Evolutionary conservation across 371 early-diverging fungal genomes (phyloP).

Genomic region (Umbelopsis sp.): DNA sequence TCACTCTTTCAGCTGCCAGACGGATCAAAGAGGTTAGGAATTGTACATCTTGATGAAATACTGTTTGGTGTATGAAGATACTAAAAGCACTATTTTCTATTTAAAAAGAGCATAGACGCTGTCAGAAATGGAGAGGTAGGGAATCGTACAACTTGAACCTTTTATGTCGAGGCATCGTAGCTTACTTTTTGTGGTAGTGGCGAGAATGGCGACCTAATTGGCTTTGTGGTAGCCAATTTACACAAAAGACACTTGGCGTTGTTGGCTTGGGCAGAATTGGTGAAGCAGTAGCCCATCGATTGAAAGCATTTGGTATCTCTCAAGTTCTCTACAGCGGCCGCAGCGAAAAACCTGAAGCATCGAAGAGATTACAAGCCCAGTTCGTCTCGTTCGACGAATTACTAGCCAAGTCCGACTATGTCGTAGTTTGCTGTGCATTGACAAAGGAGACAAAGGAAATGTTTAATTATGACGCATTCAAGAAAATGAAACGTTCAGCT

Average conservation of each 20-base stretch:
- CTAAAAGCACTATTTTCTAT: neutral
- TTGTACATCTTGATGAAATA: neutral
- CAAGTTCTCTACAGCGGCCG: conserved; percentile 62
- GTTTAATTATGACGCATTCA: conserved; percentile 68
- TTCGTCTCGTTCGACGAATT: conserved; percentile 59
- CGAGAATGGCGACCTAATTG: conserved; percentile 71
- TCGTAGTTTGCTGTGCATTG: conserved; percentile 77
- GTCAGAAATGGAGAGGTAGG: conserved; percentile 55
- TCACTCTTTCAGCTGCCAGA: conserved; percentile 77
- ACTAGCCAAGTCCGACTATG: conserved; percentile 68
- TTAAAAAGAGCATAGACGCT: conserved; percentile 45
- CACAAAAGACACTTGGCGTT: conserved; percentile 80
- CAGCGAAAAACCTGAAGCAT: conserved; percentile 40
- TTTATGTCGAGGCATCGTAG: too few species aligned
- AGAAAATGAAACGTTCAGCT: conserved; percentile 69
- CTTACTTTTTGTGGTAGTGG: conserved; percentile 45
- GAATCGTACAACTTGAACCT: neutral
- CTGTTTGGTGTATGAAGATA: neutral
- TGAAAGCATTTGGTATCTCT: conserved; percentile 71
- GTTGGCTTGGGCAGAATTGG: conserved; percentile 90
- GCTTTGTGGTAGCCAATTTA: conserved; percentile 77
- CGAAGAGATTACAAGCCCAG: conserved; percentile 39
- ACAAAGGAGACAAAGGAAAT: conserved; percentile 71
- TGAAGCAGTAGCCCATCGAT: conserved; percentile 68
- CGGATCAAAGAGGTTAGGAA: conserved; percentile 61